Evolutionary conservation across 345 rosid species (phyloP), one percentile per base, ranked within the genome.

Genomic region (Brassica juncea): DNA sequence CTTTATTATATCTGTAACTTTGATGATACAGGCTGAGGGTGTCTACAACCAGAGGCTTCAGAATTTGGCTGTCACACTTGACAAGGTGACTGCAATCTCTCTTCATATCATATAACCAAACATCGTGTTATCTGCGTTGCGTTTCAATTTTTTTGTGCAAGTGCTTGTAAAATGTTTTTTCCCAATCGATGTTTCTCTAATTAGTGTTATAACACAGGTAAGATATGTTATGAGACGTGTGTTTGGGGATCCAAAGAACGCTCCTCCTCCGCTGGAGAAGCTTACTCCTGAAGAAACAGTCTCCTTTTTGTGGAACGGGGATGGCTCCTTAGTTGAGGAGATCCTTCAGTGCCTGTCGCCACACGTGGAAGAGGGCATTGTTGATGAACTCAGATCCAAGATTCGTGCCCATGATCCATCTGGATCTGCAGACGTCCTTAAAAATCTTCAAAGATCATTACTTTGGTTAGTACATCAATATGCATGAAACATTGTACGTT

Each of bases 41-140:
- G 99, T 95, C 73, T 93, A 91, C 85, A 95, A 95, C 82, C 99
- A 95, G 91, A 90, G 99, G 86, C 97, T 95, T 83, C 99, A 95
- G 84, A 95, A 95, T 87, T 80, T 95, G 89, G 99, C 99, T 35
- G 85, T 91, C 61, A 95, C 98, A 71, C 97, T 95, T 80, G 99
- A 95, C 86, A 95, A 95, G 98, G 99, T 95, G 82, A 77, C 61
- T 82, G 25, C 42, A 60, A 65, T 47, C 71, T 61, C 71, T 68
- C 71, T 19, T 64, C 66, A 58, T 54, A 19, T 57, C 66, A 58
- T 54, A 19, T 57, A 65, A 16, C 32, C 27, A 80, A 68, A 54
- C 59, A 35, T 54, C 21, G 4, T 74, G 66, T 76, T 64, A 30
- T 63, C 27, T 55, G 32, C 25, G 30, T 70, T 79, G 47, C 44